Evolutionary conservation across 2,329 filamentous ascomycete genomes (phyloP), one percentile per base, ranked within the genome.

Genomic region (Paecilomyces dactylethromorphus): DNA sequence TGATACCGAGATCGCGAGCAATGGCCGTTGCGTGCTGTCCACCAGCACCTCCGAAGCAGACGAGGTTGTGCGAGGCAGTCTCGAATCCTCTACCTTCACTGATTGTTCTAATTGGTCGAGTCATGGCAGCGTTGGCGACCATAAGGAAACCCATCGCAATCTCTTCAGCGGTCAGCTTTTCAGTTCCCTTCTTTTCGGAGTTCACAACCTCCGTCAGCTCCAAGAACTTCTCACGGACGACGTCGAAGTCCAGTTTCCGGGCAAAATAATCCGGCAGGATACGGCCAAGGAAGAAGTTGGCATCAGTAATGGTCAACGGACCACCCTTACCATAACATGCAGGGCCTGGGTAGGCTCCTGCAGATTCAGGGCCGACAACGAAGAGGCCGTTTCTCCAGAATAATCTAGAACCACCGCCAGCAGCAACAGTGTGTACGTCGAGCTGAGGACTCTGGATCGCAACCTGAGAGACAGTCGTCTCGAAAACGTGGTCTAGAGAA

Each of bases 391-490:
- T 94, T 61, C 83, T 84, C 82, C 90, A 96, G 76, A 93, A 93
- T 2, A 97, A 79, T 26, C 76, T 75, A 3, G 74, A 77, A 12
- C 76, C 76, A 58, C 92, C 92, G 50, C 92, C 92, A 1, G 92
- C 92, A 1, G 92, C 92, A 0, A 97, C 92, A 0, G 92, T 96
- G 72, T 96, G 96, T 74, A 96, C 96, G 67, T 96, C 91, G 0
- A 96, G 81, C 68, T 95, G 91, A 0, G 92, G 92, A 1, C 89
- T 92, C 68, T 95, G 91, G n/a, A 96, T 92, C 0, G 91, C 92
- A 1, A 96, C 90, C 12, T 92, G 92, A 0, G 92, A 92, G 1
- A 90, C 95, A 0, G 90, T 95, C 0, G 90, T 96, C 76, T 96
- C 92, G 64, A 96, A 96, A 0, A 95, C 90, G 66, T 96, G 92